Base-by-base conservation (phyloP, 1,139 yeast genomes). In the Candida glucosophila region DNA sequence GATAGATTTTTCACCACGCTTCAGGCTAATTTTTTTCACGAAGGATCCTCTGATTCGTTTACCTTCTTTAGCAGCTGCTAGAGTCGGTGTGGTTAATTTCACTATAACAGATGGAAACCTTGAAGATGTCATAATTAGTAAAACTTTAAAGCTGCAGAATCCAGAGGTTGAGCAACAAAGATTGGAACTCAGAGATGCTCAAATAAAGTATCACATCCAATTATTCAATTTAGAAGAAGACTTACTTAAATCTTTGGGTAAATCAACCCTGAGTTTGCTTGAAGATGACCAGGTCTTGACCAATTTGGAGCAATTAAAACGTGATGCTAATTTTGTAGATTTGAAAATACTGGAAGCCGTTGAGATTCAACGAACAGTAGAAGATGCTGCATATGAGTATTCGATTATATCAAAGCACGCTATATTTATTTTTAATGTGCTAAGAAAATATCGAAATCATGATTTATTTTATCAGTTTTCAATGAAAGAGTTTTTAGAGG, bases 121-220 rank as follows among this genome's bases (percentile, higher is more conserved):
- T 29, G 77, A 78, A 32, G 63, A 67, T 19, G 78, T 77, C 36
- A 62, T 82, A 0, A 54, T 83, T 28, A 73, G 78, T 36, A 52
- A 68, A 29, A 61, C 83, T 0, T 53, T 88, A 23, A 51, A 56
- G 22, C 51, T 56, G 5, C 70, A 73, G 31, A 58, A 69, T 15
- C 95, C 96, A 0, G 90, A 77, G 8, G 50, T 82, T 10, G 88
- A 81, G 33, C 42, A 45, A 9, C 66, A 75, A 42, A 61, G 90
- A 29, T 39, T 55, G 1, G 75, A 71, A 19, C 47, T 79, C 30
- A 49, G 69, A 10, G 55, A 58, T 19, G 47, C 75, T n/a, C 76
- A 75, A 37, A 69, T 78, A 6, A 78, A 75, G 29, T 80, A 76
- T 40, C 67, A 63, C 30, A 60, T 63, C 2, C 68, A 64, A 15